Base-by-base conservation (phyloP, 495 filamentous ascomycete genomes). In the Amorphotheca resinae region DNA sequence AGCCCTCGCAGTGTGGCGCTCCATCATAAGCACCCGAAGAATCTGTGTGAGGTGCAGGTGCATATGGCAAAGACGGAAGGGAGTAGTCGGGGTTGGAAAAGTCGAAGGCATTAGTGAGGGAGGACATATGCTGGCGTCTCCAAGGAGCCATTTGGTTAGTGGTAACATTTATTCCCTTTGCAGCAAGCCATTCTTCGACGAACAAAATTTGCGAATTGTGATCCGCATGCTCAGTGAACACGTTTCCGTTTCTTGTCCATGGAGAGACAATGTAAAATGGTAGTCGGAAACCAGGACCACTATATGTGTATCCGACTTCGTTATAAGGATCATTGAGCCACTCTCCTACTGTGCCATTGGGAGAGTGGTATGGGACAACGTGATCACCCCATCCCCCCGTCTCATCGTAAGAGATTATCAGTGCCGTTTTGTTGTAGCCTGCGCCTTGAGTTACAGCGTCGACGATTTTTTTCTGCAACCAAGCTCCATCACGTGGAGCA, bases 121-220 rank as follows among this genome's bases (percentile, higher is more conserved):
- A 61, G 11, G 69, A 73, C 72, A 76, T 76, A 54, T 74, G 66
- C 2, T 56, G 52, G 1, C 72, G 64, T 21, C 72, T 62, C 72
- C 72, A 76, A 3, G 56, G 43, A 0, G 64, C 62, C 63, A 76
- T 72, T 48, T 73, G 58, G 17, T 63, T 52, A 0, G 70, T 71
- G 23, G 47, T 53, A 18, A 73, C 58, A 26, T 69, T 60, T n/a
- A 57, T 54, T n/a, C 70, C 70, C 38, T 67, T 65, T 2, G 70
- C 64, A 8, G 52, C 51, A 4, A 72, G 52, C 70, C 70, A 73
- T 45, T 72, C 42, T 54, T 75, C 72, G 9, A 76, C 43, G 48
- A 76, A 76, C 34, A 70, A 50, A 25, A 76, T 72, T 51, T 74
- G 72, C 3, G 69, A 73, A 55, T 69, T 74, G 51, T 76, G 72